Evolutionary conservation across 176 grass and related monocot species (phyloP), one percentile per base, ranked within the genome.

Genomic region (Microstegium vimineum): DNA sequence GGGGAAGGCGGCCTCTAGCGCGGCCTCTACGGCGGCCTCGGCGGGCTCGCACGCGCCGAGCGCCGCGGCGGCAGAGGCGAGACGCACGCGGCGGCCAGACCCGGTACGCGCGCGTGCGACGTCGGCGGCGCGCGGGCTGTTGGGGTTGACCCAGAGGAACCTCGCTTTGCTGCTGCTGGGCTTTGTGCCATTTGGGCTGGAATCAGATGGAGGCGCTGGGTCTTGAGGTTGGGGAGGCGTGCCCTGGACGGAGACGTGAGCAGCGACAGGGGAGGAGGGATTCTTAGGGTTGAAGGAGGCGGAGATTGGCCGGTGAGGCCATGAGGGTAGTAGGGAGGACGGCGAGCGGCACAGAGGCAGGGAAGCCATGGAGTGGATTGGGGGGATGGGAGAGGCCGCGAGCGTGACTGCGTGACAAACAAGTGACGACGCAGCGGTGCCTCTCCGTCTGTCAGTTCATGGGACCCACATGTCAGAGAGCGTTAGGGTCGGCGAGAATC

Each of bases 101-200:
- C 88, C 64, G 15, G 80, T 76, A 17, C 62, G 77, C 70, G 63
- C 35, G 52, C 69, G 37, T 45, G 60, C 88, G 80, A 83, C 62
- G n/a, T 72, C 71, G 25, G 86, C 87, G 83, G 90, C 85, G 22
- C 71, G 90, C 33, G 89, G 81, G 74, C 90, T 94, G 72, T 98
- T 98, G 62, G 95, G 95, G 87, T 95, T 98, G 26, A 98, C 85
- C 95, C 95, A 98, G 65, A 98, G 52, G 72, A 88, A 91, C 62
- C 77, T 88, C 33, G 84, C 46, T 47, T 46, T 68, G 40, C 33
- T 70, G 59, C 65, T 86, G 75, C 57, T 71, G 75, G 81, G 78
- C 7, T 14, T 38, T 64, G 47, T 61, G 34, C 30, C 16, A 16
- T 68, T 66, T 4, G 37, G 38, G 38, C n/a, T 35, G 10, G 43